phyloP scores from a whole-genome alignment of 1,284 basidiomycete genomes.

The Uromyces viciae-fabae region DNA sequence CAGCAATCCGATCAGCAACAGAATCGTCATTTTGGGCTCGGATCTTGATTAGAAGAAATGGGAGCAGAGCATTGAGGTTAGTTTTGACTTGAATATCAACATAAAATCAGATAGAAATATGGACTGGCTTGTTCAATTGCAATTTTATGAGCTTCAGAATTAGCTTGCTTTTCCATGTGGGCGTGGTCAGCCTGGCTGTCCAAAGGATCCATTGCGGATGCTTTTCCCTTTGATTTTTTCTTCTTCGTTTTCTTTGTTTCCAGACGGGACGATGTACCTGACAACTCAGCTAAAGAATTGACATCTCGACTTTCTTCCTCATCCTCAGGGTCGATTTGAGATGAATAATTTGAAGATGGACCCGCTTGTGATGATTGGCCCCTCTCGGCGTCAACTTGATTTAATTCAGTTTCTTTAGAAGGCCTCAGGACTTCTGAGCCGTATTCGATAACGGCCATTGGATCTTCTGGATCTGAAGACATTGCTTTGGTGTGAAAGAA shows the following conservation, averaged over 20 bases:
- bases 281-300: neutral
- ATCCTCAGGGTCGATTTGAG: neutral
- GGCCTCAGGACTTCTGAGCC: conserved; percentile 34
- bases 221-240: conserved; percentile 41
- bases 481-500: too few species aligned
- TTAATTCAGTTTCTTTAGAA: neutral
- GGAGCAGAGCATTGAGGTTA: neutral
- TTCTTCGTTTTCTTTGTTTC: conserved; percentile 36
- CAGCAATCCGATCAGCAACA: conserved; percentile 33
- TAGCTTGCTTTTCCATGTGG: conserved; percentile 3
- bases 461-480: conserved; percentile 16
- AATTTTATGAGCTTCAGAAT: conserved; percentile 25
- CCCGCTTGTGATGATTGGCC: conserved; percentile 30
- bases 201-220: neutral
- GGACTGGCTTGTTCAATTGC: conserved; percentile 26
- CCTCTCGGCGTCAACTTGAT: neutral
- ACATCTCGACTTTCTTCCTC: conserved; percentile 15
- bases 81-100: neutral
- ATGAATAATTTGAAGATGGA: conserved; percentile 15
- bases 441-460: conserved; percentile 15
- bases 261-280: conserved; percentile 7
- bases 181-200: neutral
- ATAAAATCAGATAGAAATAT: neutral
- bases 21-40: conserved; percentile 24
- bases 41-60: neutral